A percentile compares a stretch with the other conserved stretches of the same genome.
Evolutionary conservation across 2,329 filamentous ascomycete genomes (phyloP).

Genomic region (Arachnopeziza araneosa): DNA sequence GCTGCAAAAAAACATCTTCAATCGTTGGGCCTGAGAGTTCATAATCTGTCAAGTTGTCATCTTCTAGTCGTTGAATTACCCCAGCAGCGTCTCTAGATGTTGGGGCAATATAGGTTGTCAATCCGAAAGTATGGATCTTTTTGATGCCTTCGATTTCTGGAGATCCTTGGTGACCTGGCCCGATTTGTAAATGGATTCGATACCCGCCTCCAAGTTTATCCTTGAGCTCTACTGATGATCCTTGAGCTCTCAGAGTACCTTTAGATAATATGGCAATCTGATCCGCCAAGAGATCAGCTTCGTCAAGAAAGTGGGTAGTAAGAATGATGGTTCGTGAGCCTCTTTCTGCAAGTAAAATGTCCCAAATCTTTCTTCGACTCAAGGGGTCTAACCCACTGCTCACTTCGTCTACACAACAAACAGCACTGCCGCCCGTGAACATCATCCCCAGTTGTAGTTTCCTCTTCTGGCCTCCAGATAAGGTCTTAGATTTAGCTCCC

Average conservation of each 20-base stretch:
- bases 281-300: constrained; percentile 84
- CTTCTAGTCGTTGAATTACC: constrained; percentile 66
- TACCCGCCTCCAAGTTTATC: constrained; percentile 79
- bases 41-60: constrained; percentile 65
- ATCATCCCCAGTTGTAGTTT: constrained; percentile 93
- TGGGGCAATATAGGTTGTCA: constrained; percentile 65
- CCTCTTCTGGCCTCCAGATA: constrained; percentile 87
- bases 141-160: constrained; percentile 48
- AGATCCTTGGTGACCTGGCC: constrained; percentile 41
- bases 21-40: constrained; percentile 85
- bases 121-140: constrained; percentile 60
- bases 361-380: constrained; percentile 86
- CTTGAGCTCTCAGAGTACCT: constrained; percentile 73
- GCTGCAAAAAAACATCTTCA: constrained; percentile 83
- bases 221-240: constrained; percentile 82
- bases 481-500: constrained; percentile 64
- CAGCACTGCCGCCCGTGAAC: constrained; percentile 81
- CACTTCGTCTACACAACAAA: constrained; percentile 90
- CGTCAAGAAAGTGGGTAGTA: constrained; percentile 91
- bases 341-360: constrained; percentile 81
- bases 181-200: constrained; percentile 67
- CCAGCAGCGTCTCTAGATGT: constrained; percentile 65
- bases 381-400: constrained; percentile 84
- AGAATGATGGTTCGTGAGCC: constrained; percentile 77
- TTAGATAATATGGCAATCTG: constrained; percentile 85